These are phyloP conservation scores for Xerocomus amazonicus DNA, from an alignment of 1,284 basidiomycete species.

Conservation along the genomic window DNA sequence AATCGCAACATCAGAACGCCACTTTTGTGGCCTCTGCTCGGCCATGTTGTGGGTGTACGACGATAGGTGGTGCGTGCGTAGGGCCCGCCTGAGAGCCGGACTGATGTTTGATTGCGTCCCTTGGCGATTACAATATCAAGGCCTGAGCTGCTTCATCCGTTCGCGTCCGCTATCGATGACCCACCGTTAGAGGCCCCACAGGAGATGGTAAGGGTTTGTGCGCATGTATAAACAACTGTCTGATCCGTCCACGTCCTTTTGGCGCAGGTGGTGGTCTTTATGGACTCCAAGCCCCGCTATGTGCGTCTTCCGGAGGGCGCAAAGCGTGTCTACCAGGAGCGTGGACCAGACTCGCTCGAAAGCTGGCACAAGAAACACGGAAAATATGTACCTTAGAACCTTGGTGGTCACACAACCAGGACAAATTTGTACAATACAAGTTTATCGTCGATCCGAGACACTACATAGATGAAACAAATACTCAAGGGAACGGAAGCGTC, in stretches of 20 bases:
- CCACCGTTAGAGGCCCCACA: constrained; percentile 45
- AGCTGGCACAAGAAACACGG: constrained; percentile 53
- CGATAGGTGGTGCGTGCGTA: constrained; percentile 44
- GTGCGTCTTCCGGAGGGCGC: constrained; percentile 57
- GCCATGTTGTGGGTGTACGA: constrained; percentile 62
- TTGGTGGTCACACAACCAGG: too few species aligned
- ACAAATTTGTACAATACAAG: too few species aligned
- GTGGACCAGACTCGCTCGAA: constrained; percentile 45
- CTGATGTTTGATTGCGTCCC: too few species aligned
- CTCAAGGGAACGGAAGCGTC: constrained; percentile 10
- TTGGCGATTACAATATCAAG: constrained; percentile 30
- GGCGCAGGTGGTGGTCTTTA: constrained; percentile 44
- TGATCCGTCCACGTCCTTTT: too few species aligned
- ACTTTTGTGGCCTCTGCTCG: constrained; percentile 57
- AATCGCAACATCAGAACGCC: constrained; percentile 50
- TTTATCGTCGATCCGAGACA: too few species aligned
- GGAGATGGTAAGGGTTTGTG: constrained; percentile 40
- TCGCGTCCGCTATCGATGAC: constrained; percentile 57
- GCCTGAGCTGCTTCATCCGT: constrained; percentile 60
- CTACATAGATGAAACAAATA: neutral
- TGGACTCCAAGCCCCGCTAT: constrained; percentile 51
- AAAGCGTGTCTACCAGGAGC: constrained; percentile 43
- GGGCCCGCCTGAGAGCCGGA: too few species aligned
- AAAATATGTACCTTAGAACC: constrained; percentile 34
- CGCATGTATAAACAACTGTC: neutral